These are phyloP conservation scores for Podila minutissima DNA, from an alignment of 192 early-diverging fungal genomes.

Conservation along the genomic window DNA sequence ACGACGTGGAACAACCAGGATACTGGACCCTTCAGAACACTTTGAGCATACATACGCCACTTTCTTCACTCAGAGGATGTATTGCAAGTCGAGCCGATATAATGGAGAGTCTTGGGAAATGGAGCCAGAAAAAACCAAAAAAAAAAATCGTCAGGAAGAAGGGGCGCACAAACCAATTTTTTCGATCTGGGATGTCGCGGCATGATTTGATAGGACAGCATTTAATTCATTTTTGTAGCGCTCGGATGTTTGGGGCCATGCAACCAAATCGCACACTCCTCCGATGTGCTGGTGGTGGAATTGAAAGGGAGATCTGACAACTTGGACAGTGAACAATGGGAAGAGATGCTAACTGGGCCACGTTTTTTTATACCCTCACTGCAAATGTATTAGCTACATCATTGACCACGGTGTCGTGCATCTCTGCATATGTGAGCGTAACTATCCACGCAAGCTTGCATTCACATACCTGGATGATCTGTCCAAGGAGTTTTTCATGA, in stretches of 20 bases:
- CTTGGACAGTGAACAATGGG: too few species aligned
- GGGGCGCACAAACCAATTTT: conserved; percentile 4
- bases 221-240: background rate
- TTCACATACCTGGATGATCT: conserved; percentile 97
- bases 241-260: too few species aligned
- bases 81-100: too few species aligned
- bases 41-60: too few species aligned
- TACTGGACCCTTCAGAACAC: too few species aligned
- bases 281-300: too few species aligned
- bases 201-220: conserved; percentile 40
- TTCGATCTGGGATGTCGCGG: conserved; percentile 25
- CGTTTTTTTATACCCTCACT: background rate
- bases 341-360: background rate
- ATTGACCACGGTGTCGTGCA: conserved; percentile 96
- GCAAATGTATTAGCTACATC: conserved; percentile 73
- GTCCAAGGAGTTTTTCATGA: conserved; percentile 91
- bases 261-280: too few species aligned
- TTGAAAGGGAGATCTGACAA: too few species aligned
- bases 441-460: conserved; percentile 92
- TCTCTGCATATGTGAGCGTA: conserved; percentile 92
- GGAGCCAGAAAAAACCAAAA: too few species aligned
- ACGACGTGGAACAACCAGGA: too few species aligned
- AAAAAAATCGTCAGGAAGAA: background rate
- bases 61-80: too few species aligned
- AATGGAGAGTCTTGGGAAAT: too few species aligned